Conservation (phyloP, 306 rosid species). For the Vicia villosa region DNA sequence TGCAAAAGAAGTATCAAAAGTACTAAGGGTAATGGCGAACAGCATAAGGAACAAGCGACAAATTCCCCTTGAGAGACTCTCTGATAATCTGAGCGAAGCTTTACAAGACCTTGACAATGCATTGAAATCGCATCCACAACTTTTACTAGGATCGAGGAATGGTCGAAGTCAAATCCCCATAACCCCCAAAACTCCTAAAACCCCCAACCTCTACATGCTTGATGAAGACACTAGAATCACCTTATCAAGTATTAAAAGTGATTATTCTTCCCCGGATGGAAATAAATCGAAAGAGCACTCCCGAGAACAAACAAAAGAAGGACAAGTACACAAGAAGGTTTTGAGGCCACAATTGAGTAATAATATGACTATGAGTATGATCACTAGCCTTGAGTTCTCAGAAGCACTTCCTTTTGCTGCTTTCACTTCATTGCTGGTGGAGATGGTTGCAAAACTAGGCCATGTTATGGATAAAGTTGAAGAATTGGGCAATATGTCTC, state of each 20-base stretch:
- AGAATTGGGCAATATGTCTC: slow-evolving; percentile 60
- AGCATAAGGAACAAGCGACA: slow-evolving; percentile 65
- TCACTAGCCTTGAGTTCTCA: slow-evolving; percentile 74
- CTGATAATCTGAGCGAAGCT: slow-evolving; percentile 65
- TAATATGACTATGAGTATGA: slow-evolving; percentile 57
- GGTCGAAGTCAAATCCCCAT: slow-evolving; percentile 38
- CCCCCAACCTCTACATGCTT: slow-evolving; percentile 40
- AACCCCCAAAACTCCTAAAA: slow-evolving; percentile 44
- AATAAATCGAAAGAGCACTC: slow-evolving; percentile 44
- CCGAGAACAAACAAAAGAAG: slow-evolving; percentile 38
- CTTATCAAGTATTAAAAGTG: slow-evolving; percentile 56
- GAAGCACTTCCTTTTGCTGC: slow-evolving; percentile 90
- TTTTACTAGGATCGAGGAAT: slow-evolving; percentile 65
- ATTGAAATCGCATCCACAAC: slow-evolving; percentile 79
- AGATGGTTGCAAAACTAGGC: slow-evolving; percentile 84
- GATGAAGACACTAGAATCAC: slow-evolving; percentile 42
- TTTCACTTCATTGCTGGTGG: slow-evolving; percentile 75
- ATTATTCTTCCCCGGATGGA: slow-evolving; percentile 43
- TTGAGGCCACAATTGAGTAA: slow-evolving; percentile 72
- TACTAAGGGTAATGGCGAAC: slow-evolving; percentile 57
- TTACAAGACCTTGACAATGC: slow-evolving; percentile 70
- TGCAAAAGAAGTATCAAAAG: slow-evolving; percentile 67
- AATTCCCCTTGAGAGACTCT: slow-evolving; percentile 62
- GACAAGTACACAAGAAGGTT: slow-evolving; percentile 44
- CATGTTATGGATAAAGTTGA: slow-evolving; percentile 72